Conservation (phyloP, 352 stramenopile genomes). For the Pythium coloratum region DNA sequence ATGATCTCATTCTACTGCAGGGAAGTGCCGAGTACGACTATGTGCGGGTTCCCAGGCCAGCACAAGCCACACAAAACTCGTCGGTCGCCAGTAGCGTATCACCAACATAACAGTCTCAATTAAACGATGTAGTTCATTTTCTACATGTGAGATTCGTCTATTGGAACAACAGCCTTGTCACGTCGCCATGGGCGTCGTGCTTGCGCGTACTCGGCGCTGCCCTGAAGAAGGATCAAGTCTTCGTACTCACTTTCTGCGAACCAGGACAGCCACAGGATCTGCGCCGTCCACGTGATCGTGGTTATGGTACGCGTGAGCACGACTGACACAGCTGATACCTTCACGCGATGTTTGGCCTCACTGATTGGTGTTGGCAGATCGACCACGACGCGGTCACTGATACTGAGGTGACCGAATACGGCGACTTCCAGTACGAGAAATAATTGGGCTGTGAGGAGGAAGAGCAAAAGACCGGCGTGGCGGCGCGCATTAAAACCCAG, state of each 20-base stretch:
- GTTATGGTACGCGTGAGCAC: not conserved
- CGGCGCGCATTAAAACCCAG: not conserved
- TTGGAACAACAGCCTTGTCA: not conserved
- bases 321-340: not conserved
- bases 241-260: not conserved
- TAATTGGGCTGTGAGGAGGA: not conserved
- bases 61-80: not conserved
- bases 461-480: not conserved
- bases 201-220: not conserved
- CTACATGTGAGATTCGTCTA: too few species aligned
- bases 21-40: slow-evolving; percentile 6
- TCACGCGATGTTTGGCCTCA: not conserved
- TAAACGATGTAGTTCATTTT: too few species aligned
- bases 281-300: not conserved
- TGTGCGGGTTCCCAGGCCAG: not conserved
- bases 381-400: not conserved
- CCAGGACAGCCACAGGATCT: not conserved
- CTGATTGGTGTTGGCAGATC: not conserved
- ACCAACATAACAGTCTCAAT: not conserved
- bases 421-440: not conserved
- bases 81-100: not conserved
- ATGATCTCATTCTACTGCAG: slow-evolving; percentile 8
- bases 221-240: not conserved
- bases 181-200: not conserved
- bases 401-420: not conserved